A percentile compares a stretch with the other conserved stretches of the same genome.
These are phyloP conservation scores for Colletotrichum liriopes DNA, from an alignment of 2,329 filamentous ascomycete species.

Conservation along the genomic window DNA sequence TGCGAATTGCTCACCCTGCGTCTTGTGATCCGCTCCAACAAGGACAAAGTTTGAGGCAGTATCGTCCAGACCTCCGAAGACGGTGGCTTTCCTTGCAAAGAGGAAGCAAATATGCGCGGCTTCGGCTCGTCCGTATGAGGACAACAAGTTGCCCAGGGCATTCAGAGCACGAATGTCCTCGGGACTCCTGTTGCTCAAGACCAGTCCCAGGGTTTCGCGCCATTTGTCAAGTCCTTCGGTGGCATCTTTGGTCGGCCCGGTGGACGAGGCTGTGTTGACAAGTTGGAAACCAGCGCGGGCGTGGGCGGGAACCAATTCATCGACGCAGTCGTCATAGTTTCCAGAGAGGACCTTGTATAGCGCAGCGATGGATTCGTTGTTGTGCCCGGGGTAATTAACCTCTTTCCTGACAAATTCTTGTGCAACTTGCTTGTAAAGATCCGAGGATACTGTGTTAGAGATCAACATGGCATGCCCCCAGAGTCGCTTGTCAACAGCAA, in stretches of 20 bases:
- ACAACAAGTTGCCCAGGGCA: constrained; percentile 85
- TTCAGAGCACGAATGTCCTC: constrained; percentile 85
- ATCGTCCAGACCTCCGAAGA: constrained; percentile 90
- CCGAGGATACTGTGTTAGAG: constrained; percentile 82
- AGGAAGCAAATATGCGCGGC: constrained; percentile 96
- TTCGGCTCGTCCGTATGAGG: constrained; percentile 88
- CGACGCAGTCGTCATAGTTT: constrained; percentile 93
- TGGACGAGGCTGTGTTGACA: constrained; percentile 80
- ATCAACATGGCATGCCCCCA: constrained; percentile 98
- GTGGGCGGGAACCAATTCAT: constrained; percentile 94
- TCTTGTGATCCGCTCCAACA: constrained; percentile 86
- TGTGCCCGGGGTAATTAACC: constrained; percentile 84
- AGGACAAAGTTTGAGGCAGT: constrained; percentile 84
- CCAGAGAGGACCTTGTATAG: constrained; percentile 95
- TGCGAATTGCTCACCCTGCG: constrained; percentile 79
- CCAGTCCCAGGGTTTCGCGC: constrained; percentile 89
- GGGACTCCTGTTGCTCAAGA: constrained; percentile 88
- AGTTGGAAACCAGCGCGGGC: constrained; percentile 94
- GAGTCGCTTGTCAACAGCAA: constrained; percentile 90
- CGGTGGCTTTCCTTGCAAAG: constrained; percentile 79
- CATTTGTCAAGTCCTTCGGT: constrained; percentile 92
- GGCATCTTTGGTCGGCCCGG: constrained; percentile 77
- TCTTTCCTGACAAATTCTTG: constrained; percentile 97
- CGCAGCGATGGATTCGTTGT: constrained; percentile 89
- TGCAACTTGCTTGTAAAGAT: constrained; percentile 92